Base-by-base conservation (phyloP, 78 protist species). In the Pigoraptor vietnamica region DNA sequence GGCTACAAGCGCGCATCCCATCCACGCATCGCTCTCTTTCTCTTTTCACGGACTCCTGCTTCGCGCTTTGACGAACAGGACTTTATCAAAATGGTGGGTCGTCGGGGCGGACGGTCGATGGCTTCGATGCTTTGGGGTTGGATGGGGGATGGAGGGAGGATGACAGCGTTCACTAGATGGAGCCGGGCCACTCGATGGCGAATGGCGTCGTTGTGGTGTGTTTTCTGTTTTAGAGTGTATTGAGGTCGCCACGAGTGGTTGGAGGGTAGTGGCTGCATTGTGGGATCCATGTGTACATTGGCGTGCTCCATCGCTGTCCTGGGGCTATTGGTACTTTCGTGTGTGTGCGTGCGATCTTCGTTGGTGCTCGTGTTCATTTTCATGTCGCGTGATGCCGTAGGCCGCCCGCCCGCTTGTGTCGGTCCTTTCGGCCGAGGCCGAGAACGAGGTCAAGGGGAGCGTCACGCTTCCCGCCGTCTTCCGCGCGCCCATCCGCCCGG, bases 401-500 rank as follows among this genome's bases (percentile, higher is more conserved):
- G 1, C 88, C 86, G 82, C 93, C 39, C 95, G 95, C 38, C 95
- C 93, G 0, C 56, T 90, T 32, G 95, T 93, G 21, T 0, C 81
- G 36, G 93, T 93, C 79, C 33, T 29, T 88, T 10, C 40, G n/a
- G 24, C 37, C 79, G 94, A 92, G 81, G 86, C 9, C 40, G 86
- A 92, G 89, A 35, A 21, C 67, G 37, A 79, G 2, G 37, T 81
- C 90, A 87, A 2, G 19, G 95, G 93, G 37, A 37, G 55, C 40
- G 94, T 93, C 93, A 40, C 93, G 38, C 96, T 95, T 39, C 99
- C 99, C 86, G 97, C 94, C 39, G 99, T 98, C 40, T 97, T 98
- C 95, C n/a, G 83, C 32, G 97, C 98, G 91, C 97, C 98, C 92
- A 97, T 98, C 94, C 95, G 99, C 37, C 89, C 96, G 21, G 99